These are phyloP conservation scores for Xerocomellus chrysenteron DNA, from an alignment of 768 basidiomycete genomes.

Conservation along the genomic window DNA sequence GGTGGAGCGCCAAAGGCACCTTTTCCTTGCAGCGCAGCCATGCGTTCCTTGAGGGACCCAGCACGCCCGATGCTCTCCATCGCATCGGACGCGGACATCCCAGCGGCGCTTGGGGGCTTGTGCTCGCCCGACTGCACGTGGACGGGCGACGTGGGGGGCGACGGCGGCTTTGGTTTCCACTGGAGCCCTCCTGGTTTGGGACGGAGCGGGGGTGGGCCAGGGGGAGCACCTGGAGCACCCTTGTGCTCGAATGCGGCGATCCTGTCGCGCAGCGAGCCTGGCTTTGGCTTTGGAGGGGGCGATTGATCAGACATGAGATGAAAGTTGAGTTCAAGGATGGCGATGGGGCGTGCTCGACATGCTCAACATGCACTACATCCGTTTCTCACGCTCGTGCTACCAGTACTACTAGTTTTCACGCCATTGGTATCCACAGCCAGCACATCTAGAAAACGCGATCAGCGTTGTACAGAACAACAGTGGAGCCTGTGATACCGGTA, in stretches of 20 bases:
- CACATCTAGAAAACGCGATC: constrained; percentile 44
- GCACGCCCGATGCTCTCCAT: constrained; percentile 80
- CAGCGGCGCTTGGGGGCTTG: constrained; percentile 31
- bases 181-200: constrained; percentile 64
- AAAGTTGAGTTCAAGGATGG: constrained; percentile 15
- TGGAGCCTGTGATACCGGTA: constrained; percentile 47
- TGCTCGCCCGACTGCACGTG: constrained; percentile 14
- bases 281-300: constrained; percentile 60
- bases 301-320: constrained; percentile 59
- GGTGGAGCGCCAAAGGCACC: constrained; percentile 68
- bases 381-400: constrained; percentile 24
- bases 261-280: constrained; percentile 80
- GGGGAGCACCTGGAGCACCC: constrained; percentile 31
- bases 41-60: constrained; percentile 86
- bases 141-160: constrained; percentile 41
- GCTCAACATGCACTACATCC: constrained; percentile 7
- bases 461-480: background rate
- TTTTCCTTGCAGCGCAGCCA: constrained; percentile 88
- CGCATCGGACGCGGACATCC: constrained; percentile 85
- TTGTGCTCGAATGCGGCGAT: constrained; percentile 84
- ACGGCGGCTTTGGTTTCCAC: constrained; percentile 68
- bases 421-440: constrained; percentile 65
- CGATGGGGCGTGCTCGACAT: constrained; percentile 20
- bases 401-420: constrained; percentile 53
- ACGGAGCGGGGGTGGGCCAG: constrained; percentile 36